A percentile compares a stretch with the other conserved stretches of the same genome.
phyloP scores from a whole-genome alignment of 1,139 yeast species.

The Arxiozyma bovina region DNA sequence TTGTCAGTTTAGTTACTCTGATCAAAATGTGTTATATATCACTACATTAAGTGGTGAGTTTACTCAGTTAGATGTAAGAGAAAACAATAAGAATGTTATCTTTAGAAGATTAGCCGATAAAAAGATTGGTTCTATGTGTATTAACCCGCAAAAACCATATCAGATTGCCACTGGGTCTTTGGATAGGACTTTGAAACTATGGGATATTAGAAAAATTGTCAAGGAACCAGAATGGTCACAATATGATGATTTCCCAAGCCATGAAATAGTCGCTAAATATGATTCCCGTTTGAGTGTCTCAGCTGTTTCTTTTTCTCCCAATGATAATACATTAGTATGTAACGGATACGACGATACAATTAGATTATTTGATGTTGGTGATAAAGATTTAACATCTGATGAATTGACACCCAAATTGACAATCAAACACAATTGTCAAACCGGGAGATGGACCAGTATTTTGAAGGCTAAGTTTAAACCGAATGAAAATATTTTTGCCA shows the following conservation, averaged over 20 bases:
- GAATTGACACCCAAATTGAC: slow-evolving; percentile 48
- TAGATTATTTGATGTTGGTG: slow-evolving; percentile 43
- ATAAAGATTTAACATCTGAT: slow-evolving; percentile 16
- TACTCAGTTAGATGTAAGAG: slow-evolving; percentile 58
- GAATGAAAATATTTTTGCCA: slow-evolving; percentile 71
- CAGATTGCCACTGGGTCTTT: slow-evolving; percentile 81
- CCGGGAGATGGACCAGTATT: slow-evolving; percentile 94
- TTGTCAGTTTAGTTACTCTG: slow-evolving; percentile 49
- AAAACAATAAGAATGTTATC: slow-evolving; percentile 22
- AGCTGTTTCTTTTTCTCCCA: slow-evolving; percentile 73
- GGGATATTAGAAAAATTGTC: slow-evolving; percentile 69
- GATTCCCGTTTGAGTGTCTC: slow-evolving; percentile 72
- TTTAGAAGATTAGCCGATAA: slow-evolving; percentile 63
- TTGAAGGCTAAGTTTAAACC: slow-evolving; percentile 79
- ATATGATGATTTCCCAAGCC: slow-evolving; percentile 34
- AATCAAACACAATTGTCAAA: slow-evolving; percentile 82
- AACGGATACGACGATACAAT: slow-evolving; percentile 89
- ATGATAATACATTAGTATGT: slow-evolving; percentile 64
- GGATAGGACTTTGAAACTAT: slow-evolving; percentile 71
- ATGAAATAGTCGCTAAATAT: slow-evolving; percentile 44
- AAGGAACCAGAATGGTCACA: slow-evolving; percentile 41
- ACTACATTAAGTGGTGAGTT: slow-evolving; percentile 77
- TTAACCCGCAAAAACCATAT: slow-evolving; percentile 54
- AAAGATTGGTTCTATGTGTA: slow-evolving; percentile 79
- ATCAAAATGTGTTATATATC: slow-evolving; percentile 51